Base-by-base conservation (phyloP, 306 rosid genomes). In the Pterocarpus santalinus region DNA sequence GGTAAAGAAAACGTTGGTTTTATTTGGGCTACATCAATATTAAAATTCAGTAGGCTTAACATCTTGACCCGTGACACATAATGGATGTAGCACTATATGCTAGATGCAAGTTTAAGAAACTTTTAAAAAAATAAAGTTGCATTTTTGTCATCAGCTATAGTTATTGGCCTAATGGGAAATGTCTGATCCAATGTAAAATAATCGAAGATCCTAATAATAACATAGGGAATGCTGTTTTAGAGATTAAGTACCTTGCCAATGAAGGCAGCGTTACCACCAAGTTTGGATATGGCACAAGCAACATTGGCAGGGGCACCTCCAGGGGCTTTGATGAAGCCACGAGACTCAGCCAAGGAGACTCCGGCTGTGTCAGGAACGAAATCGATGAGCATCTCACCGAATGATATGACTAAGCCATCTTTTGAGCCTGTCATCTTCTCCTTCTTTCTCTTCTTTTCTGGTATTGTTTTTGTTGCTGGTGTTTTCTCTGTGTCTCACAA, bases 221-320 rank as follows among this genome's bases (percentile, higher is more conserved):
- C 2, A 68, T 56, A 43, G 3, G 57, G 53, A 22, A 22, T 1
- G 65, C 38, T 85, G 0, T 46, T 56, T 60, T 12, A 41, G 69
- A 77, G 75, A 72, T 28, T 9, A 8, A 41, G 72, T 47, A 88
- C 90, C 95, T 89, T 91, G 87, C 91, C 90, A 41, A 91, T 53
- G 78, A 91, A 91, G 73, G 95, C 91, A 13, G 95, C 75, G 43
- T 75, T 80, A 5, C 92, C 91, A 41, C 95, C 95, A 51, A 91
- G 95, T 79, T 86, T 91, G 65, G 89, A 53, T 5, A 91, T 60
- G 80, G 92, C 95, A 84, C 95, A 89, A 58, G 94, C 94, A 36
- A 89, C 94, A 82, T 90, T 90, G 69, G 92, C 92, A 56, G 94
- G 94, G 7, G 94, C 94, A 69, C 94, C 92, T 6, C 94, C 94